Conservation (phyloP, 768 basidiomycete species). For the Dictyophora rubrovolvata region DNA sequence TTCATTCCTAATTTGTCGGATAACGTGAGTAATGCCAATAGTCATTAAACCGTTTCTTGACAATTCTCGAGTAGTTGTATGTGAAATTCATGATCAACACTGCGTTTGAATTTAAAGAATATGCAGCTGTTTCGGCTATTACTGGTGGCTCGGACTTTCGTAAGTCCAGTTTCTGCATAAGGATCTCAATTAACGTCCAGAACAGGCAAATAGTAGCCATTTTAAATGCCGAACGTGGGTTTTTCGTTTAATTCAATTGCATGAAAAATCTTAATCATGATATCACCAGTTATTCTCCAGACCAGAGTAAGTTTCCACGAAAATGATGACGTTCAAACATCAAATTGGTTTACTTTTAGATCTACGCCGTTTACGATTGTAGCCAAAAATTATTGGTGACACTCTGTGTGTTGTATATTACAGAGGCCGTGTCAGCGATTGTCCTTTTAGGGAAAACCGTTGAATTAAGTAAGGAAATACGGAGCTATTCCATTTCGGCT, state of each 20-base stretch:
- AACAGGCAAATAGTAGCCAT: not conserved
- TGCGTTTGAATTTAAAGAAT: not conserved
- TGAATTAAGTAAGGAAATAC: not conserved
- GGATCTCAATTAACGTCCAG: too few species aligned
- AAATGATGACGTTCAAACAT: too few species aligned
- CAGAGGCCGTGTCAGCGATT: not conserved
- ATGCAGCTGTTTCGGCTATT: not conserved
- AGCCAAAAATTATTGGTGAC: not conserved
- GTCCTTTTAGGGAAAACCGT: not conserved
- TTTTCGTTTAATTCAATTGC: not conserved
- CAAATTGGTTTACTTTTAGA: not conserved
- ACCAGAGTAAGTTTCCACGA: not conserved
- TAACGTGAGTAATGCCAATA: not conserved
- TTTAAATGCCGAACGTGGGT: not conserved
- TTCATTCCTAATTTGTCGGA: not conserved
- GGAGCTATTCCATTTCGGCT: not conserved
- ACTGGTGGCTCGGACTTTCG: not conserved
- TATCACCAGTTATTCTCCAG: not conserved
- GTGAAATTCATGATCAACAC: not conserved
- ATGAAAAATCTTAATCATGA: not conserved
- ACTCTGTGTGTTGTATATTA: not conserved
- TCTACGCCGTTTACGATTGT: not conserved
- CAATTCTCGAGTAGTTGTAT: not conserved
- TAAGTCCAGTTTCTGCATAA: not conserved
- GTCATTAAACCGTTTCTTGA: not conserved